Percentiles rank a stretch among this genome's conserved stretches.
These are phyloP conservation scores for Desmodesmus armatus DNA, from an alignment of 139 green algal species.

Conservation along the genomic window DNA sequence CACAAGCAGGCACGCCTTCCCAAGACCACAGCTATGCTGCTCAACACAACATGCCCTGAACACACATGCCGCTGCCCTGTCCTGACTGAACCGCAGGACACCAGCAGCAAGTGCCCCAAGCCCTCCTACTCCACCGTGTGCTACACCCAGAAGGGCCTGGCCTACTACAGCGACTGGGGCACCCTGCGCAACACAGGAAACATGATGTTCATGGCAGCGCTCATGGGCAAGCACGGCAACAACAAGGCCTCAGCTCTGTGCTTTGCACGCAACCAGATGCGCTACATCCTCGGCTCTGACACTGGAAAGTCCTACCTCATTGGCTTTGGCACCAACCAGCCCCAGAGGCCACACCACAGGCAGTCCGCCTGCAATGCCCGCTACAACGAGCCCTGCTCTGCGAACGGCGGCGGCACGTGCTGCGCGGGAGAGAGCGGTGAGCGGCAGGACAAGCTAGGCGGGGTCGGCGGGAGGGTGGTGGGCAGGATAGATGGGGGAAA, in stretches of 20 bases:
- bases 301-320: conserved; percentile 49
- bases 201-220: conserved; percentile 36
- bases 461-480: no score
- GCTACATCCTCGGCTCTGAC: conserved; percentile 55
- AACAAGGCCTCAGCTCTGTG: conserved; percentile 37
- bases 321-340: conserved; percentile 50
- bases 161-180: conserved; percentile 51
- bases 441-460: no score
- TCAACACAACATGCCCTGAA: no score
- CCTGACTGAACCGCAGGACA: neutral
- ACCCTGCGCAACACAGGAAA: conserved; percentile 46
- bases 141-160: conserved; percentile 47
- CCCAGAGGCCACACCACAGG: conserved; percentile 56
- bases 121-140: conserved; percentile 37
- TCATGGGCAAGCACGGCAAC: conserved; percentile 49
- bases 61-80: neutral
- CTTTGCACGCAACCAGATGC: conserved; percentile 53
- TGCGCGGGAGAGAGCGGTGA: conserved; percentile 37
- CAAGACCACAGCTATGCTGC: no score
- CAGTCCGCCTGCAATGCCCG: conserved; percentile 49
- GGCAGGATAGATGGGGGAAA: no score
- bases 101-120: conserved; percentile 25
- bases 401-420: conserved; percentile 25
- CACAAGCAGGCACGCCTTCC: no score
- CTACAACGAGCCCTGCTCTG: conserved; percentile 28